Evolutionary conservation across 768 basidiomycete genomes (phyloP).

Genomic region (Lentinula aciculospora): DNA sequence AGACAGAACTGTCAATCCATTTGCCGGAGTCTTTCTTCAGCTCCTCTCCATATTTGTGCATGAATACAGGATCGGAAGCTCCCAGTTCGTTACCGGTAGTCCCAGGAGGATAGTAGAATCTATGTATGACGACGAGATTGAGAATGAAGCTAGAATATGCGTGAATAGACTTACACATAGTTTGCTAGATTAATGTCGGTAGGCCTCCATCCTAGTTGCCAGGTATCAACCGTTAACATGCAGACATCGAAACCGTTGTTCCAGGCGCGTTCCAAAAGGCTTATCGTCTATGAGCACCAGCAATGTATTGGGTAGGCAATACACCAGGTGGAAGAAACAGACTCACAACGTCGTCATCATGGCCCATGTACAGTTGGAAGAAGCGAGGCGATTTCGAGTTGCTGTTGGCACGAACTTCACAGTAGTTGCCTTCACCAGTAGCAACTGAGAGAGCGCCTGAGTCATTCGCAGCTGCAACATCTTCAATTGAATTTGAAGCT

Average conservation of each 20-base stretch:
- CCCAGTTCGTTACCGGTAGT: constrained; percentile 42
- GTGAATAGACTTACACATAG: constrained; percentile 27
- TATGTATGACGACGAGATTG: constrained; percentile 9
- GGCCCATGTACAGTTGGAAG: constrained; percentile 53
- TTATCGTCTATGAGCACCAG: constrained; percentile 26
- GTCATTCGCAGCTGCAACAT: constrained; percentile 44
- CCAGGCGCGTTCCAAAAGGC: constrained; percentile 39
- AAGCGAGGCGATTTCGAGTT: constrained; percentile 36
- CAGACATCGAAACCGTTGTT: constrained; percentile 40
- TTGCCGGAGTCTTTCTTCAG: constrained; percentile 35
- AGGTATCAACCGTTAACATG: constrained; percentile 45
- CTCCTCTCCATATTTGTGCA: constrained; percentile 37
- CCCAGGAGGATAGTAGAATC: constrained; percentile 33
- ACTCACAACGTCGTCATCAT: constrained; percentile 43
- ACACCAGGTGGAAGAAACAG: not conserved
- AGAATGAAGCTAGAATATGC: not conserved
- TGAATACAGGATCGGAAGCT: constrained; percentile 43
- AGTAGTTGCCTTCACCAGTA: constrained; percentile 30
- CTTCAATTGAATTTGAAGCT: constrained; percentile 42
- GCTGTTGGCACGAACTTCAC: constrained; percentile 25
- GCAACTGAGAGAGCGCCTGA: constrained; percentile 28
- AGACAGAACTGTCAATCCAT: constrained; percentile 42
- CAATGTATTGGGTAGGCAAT: not conserved
- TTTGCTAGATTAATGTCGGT: constrained; percentile 46
- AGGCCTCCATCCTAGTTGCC: constrained; percentile 45